Conservation (phyloP, 2,329 filamentous ascomycete species). For the Hypoxylon sp. region DNA sequence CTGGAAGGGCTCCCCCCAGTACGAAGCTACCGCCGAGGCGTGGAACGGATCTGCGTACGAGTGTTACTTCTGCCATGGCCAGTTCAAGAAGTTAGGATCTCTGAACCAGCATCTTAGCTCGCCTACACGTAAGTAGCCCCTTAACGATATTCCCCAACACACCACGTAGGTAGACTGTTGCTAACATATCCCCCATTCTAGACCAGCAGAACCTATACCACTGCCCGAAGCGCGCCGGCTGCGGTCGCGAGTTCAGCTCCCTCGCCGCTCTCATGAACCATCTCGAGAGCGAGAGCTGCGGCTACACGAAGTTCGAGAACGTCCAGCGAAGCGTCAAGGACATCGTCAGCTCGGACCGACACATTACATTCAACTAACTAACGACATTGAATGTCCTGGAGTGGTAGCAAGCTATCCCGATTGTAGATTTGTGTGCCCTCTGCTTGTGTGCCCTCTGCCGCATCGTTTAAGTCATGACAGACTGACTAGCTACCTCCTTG, state of each 20-base stretch:
- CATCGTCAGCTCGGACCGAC: conserved; percentile 2
- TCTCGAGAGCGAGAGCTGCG: conserved; percentile 60
- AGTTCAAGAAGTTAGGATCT: not conserved
- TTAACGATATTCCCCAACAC: not conserved
- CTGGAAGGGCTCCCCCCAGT: not conserved
- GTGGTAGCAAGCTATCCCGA: not conserved
- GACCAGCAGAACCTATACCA: conserved; percentile 16
- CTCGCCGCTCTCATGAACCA: conserved; percentile 58
- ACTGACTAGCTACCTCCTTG: no score
- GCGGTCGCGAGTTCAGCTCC: conserved; percentile 55
- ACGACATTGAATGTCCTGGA: no score
- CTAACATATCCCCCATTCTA: not conserved
- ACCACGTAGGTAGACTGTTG: not conserved
- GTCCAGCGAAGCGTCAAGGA: not conserved
- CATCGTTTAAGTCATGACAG: no score
- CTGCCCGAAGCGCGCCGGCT: conserved; percentile 55
- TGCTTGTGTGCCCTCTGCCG: no score
- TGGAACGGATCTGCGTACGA: conserved; percentile 9
- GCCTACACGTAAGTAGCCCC: not conserved
- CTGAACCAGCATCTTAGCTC: conserved; percentile 13
- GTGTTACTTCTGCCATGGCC: conserved; percentile 5
- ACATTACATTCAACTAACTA: not conserved
- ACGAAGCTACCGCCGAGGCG: not conserved
- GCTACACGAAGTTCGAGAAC: conserved; percentile 55
- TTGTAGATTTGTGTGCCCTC: no score